Conservation (phyloP, 192 early-diverging fungal species). For the Rhizoclosmatium globosum region DNA sequence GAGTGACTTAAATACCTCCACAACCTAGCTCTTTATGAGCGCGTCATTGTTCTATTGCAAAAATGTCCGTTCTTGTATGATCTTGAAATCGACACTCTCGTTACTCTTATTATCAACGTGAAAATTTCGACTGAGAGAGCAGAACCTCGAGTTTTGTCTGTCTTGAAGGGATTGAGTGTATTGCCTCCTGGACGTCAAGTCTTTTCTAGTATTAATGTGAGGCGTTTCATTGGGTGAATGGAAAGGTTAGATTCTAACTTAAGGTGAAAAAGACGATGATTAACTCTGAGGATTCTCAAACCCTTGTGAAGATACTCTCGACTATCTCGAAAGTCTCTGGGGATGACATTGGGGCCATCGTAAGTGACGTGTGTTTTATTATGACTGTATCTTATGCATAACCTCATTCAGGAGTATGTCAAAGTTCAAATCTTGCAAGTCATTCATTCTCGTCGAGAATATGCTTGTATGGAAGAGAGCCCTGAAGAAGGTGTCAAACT, state of each 20-base stretch:
- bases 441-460: slow-evolving; percentile 1
- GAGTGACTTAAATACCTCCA: not conserved
- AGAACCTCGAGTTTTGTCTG: not conserved
- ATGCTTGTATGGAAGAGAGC: not conserved
- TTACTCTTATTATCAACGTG: slow-evolving; percentile 15
- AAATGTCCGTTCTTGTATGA: slow-evolving; percentile 54
- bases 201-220: not conserved
- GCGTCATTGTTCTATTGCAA: slow-evolving; percentile 45
- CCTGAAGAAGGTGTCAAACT: not conserved
- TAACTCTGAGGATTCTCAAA: not conserved
- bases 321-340: not conserved
- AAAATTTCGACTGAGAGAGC: not conserved
- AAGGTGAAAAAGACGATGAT: too few species aligned
- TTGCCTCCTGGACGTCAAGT: not conserved
- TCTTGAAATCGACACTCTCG: slow-evolving; percentile 40
- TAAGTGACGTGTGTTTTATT: too few species aligned
- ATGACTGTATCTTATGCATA: not conserved
- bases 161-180: slow-evolving; percentile 3
- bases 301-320: not conserved
- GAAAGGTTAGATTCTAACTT: too few species aligned
- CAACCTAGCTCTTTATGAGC: slow-evolving; percentile 24
- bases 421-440: not conserved
- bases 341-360: not conserved
- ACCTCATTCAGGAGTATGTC: not conserved
- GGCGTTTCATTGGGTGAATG: not conserved